phyloP scores from a whole-genome alignment of 768 basidiomycete genomes.

The Boletus bicolor region DNA sequence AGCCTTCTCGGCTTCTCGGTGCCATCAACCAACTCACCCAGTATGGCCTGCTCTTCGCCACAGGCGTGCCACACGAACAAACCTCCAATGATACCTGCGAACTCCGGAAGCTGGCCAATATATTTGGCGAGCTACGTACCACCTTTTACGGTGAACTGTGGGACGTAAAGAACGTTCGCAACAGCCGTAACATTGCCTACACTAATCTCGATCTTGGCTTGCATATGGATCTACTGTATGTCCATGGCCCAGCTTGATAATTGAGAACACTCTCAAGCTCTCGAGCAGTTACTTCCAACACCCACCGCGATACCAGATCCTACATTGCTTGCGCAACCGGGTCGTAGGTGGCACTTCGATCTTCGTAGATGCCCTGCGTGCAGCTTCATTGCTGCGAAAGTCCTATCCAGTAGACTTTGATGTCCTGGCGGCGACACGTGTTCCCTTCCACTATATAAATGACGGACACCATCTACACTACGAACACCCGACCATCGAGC shows the following conservation, averaged over 20 bases:
- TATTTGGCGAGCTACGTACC: constrained; percentile 71
- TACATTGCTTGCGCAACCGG: constrained; percentile 86
- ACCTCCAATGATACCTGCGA: constrained; percentile 65
- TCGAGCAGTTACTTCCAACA: constrained; percentile 76
- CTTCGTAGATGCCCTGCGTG: constrained; percentile 79
- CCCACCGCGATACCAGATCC: constrained; percentile 88
- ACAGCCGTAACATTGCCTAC: constrained; percentile 91
- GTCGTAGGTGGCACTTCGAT: constrained; percentile 81
- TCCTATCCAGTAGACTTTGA: constrained; percentile 51
- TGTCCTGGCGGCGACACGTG: constrained; percentile 55
- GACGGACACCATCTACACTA: constrained; percentile 79
- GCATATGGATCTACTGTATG: constrained; percentile 91
- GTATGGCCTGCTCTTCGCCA: constrained; percentile 73
- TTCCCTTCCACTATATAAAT: constrained; percentile 91
- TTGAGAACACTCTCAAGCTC: constrained; percentile 2
- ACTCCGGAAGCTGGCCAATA: constrained; percentile 57
- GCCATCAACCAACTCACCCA: constrained; percentile 68
- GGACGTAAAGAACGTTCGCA: constrained; percentile 75
- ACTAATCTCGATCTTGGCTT: constrained; percentile 85
- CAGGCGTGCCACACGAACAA: constrained; percentile 60
- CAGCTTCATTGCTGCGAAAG: constrained; percentile 51
- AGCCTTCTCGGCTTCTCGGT: constrained; percentile 44
- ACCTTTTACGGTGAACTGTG: constrained; percentile 91
- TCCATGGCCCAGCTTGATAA: constrained; percentile 6
- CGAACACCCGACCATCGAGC: constrained; percentile 73